A percentile compares a stretch with the other conserved stretches of the same genome.
Evolutionary conservation across 345 rosid genomes (phyloP).

Genomic region (Kernera saxatilis): DNA sequence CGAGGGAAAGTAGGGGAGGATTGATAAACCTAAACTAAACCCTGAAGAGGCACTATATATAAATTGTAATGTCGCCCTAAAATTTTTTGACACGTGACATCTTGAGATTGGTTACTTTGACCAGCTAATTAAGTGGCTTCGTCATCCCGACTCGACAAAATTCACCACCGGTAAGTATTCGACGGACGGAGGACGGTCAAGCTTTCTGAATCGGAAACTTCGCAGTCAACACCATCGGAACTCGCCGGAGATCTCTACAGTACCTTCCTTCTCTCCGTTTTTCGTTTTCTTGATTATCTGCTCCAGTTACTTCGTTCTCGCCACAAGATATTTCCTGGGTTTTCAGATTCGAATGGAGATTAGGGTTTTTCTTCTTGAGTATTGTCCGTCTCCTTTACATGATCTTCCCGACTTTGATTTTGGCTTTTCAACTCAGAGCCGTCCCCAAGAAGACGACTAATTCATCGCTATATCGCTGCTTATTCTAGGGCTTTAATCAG

Average conservation of each 20-base stretch:
- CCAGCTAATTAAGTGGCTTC: background rate
- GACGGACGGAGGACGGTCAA: background rate
- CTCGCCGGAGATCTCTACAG: slow-evolving; percentile 1
- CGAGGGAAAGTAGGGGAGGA: background rate
- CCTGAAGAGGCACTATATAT: background rate
- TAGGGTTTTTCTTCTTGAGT: slow-evolving; percentile 1
- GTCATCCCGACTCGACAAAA: background rate
- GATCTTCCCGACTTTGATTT: background rate
- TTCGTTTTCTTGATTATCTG: background rate
- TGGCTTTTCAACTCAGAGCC: background rate
- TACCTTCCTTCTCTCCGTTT: background rate
- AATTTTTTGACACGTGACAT: background rate
- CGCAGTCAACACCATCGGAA: background rate
- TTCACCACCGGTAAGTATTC: slow-evolving; percentile 1
- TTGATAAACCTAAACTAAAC: background rate
- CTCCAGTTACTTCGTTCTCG: background rate
- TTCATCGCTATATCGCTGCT: background rate
- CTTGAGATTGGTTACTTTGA: background rate
- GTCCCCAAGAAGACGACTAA: background rate
- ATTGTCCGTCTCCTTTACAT: background rate
- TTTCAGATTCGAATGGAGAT: background rate
- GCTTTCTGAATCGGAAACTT: background rate
- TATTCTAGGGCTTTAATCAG: slow-evolving; percentile 4
- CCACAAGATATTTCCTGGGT: background rate
- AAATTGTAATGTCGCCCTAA: background rate